These are phyloP conservation scores for Alternaria sp. DNA, from an alignment of 2,329 filamentous ascomycete species.

Conservation along the genomic window DNA sequence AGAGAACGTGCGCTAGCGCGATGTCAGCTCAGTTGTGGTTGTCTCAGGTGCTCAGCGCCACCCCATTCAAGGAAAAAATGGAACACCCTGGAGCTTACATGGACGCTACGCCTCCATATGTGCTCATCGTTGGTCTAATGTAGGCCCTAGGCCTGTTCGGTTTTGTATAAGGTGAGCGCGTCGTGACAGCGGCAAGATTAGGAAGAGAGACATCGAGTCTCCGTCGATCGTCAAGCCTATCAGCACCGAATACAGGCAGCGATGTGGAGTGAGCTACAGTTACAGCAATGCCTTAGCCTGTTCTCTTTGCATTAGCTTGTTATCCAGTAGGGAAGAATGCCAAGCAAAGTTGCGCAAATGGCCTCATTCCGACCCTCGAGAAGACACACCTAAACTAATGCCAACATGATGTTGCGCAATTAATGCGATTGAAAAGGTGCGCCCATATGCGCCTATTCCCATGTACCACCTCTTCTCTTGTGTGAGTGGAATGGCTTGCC, in stretches of 20 bases:
- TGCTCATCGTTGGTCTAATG: no score
- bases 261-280: background rate
- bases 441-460: constrained; percentile 1
- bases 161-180: no score
- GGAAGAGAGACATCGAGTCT: background rate
- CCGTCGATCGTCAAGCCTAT: background rate
- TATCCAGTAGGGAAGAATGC: background rate
- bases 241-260: background rate
- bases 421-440: background rate
- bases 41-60: background rate
- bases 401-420: background rate
- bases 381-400: background rate
- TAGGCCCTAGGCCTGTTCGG: no score
- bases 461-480: background rate
- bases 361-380: background rate
- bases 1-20: background rate
- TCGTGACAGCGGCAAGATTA: background rate
- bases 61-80: no score
- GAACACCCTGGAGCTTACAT: no score
- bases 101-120: no score
- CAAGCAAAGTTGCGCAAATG: constrained; percentile 8
- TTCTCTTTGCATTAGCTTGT: background rate
- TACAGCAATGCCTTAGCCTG: background rate
- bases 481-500: background rate
- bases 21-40: background rate